Percentiles rank a stretch among this genome's conserved stretches.
phyloP scores from a whole-genome alignment of 768 basidiomycete genomes.

The Mrakia hoshinonis region DNA sequence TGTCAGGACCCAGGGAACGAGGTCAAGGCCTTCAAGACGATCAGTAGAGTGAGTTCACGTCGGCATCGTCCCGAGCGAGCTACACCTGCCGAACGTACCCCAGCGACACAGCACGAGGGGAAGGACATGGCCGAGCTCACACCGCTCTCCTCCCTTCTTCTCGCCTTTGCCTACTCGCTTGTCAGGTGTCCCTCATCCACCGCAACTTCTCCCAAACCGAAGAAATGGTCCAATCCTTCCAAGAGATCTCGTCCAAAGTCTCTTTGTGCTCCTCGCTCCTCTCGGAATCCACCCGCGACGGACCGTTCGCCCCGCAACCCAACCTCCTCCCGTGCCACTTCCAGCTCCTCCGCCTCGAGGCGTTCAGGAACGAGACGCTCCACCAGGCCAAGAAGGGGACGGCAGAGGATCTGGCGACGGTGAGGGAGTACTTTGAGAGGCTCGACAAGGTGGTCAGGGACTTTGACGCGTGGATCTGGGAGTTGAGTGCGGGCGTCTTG shows the following conservation, averaged over 20 bases:
- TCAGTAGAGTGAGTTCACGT: constrained; percentile 60
- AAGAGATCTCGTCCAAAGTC: constrained; percentile 83
- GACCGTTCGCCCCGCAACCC: constrained; percentile 67
- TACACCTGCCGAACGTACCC: too few species aligned
- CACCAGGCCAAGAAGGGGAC: constrained; percentile 78
- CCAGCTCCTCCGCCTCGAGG: constrained; percentile 82
- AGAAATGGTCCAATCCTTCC: constrained; percentile 86
- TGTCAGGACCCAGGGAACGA: constrained; percentile 65
- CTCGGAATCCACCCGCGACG: constrained; percentile 55
- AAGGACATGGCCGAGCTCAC: background rate
- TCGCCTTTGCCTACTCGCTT: background rate
- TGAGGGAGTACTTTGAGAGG: constrained; percentile 43
- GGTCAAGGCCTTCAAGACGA: constrained; percentile 87
- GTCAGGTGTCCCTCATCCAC: constrained; percentile 87
- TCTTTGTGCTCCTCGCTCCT: constrained; percentile 71
- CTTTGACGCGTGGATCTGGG: constrained; percentile 77
- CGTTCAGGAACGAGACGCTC: constrained; percentile 88
- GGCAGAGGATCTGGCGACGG: constrained; percentile 47
- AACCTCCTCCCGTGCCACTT: constrained; percentile 85
- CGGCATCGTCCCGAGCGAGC: background rate
- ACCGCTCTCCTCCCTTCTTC: background rate
- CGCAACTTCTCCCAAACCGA: constrained; percentile 89
- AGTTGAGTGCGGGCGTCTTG: constrained; percentile 39
- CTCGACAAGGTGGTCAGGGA: constrained; percentile 59
- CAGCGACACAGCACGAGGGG: too few species aligned